Conservation (phyloP, 768 basidiomycete species). For the Tephrocybe rancida region DNA sequence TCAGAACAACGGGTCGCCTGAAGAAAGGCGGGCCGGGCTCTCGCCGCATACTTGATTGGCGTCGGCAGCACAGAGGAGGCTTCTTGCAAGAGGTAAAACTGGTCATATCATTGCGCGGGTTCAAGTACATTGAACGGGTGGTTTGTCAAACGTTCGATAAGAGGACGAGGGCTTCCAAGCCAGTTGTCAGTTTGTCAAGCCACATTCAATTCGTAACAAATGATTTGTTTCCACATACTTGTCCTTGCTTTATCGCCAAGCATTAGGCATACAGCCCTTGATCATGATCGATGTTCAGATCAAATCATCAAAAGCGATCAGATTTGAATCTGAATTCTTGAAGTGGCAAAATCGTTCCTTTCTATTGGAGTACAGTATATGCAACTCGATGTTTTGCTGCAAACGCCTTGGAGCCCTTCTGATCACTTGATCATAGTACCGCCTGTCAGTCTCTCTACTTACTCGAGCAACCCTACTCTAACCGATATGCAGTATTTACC, state of each 20-base stretch:
- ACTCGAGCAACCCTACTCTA: background rate
- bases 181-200: too few relatives aligned
- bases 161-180: too few relatives aligned
- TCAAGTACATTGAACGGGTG: too few relatives aligned
- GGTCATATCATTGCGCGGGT: too few relatives aligned
- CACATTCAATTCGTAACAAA: too few relatives aligned
- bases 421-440: slow-evolving; percentile 15
- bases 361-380: slow-evolving; percentile 9
- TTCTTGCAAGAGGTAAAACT: background rate
- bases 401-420: slow-evolving; percentile 7
- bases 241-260: slow-evolving; percentile 6
- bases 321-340: slow-evolving; percentile 10
- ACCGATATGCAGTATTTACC: slow-evolving; percentile 1
- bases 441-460: slow-evolving; percentile 7
- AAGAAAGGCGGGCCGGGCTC: slow-evolving; percentile 2
- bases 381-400: slow-evolving; percentile 1
- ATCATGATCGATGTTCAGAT: background rate
- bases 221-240: background rate
- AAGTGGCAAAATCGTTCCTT: slow-evolving; percentile 21
- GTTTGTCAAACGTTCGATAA: too few relatives aligned
- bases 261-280: background rate
- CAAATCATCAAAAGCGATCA: slow-evolving; percentile 14
- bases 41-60: background rate
- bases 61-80: too few relatives aligned
- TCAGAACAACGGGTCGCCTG: background rate